phyloP scores from a whole-genome alignment of 1,139 yeast genomes.

The Diutina catenulata region DNA sequence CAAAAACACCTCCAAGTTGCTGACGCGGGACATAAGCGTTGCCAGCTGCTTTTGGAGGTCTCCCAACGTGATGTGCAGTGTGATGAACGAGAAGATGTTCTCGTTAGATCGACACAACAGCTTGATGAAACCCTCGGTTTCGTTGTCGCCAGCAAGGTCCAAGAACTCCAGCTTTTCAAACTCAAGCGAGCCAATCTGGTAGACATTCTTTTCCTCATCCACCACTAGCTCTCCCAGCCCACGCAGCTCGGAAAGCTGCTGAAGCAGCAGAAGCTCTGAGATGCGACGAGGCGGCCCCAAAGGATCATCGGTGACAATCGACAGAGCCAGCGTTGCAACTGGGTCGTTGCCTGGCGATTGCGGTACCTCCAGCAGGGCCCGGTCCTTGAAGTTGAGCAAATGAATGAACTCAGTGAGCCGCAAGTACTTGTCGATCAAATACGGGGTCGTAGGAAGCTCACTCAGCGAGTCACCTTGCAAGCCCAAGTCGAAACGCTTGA shows the following conservation, averaged over 20 bases:
- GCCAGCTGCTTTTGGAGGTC: conserved; percentile 38
- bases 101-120: conserved; percentile 34
- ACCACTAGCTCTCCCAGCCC: too few relatives aligned
- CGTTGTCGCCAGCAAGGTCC: conserved; percentile 35
- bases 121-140: conserved; percentile 40
- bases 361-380: not conserved
- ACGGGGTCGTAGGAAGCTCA: conserved; percentile 60
- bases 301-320: not conserved
- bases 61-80: conserved; percentile 31
- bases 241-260: too few relatives aligned
- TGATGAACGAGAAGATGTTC: conserved; percentile 33
- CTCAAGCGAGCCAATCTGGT: conserved; percentile 43
- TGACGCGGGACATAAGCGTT: conserved; percentile 23
- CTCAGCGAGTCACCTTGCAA: conserved; percentile 26
- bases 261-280: too few relatives aligned
- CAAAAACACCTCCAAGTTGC: conserved; percentile 22
- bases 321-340: not conserved
- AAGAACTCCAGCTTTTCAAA: conserved; percentile 40
- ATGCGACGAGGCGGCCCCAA: too few relatives aligned
- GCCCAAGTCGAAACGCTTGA: conserved; percentile 39
- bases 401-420: conserved; percentile 48
- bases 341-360: not conserved
- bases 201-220: conserved; percentile 20
- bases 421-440: conserved; percentile 52
- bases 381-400: conserved; percentile 12